Evolutionary conservation across 2,329 filamentous ascomycete genomes (phyloP).

Genomic region (Stachybotrys elegans): DNA sequence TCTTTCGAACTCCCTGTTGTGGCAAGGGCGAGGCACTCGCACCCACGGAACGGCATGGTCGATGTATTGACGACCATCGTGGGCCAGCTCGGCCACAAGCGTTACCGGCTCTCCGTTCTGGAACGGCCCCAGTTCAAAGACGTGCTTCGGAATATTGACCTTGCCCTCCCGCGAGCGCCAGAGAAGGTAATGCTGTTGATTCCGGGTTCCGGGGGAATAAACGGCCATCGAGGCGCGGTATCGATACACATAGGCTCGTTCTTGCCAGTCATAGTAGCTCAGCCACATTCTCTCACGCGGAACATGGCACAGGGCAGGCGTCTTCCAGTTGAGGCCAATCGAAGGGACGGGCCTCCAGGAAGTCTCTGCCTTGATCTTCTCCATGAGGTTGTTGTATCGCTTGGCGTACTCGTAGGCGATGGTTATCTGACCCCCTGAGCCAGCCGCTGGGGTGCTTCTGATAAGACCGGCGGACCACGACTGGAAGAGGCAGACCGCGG

Average conservation of each 20-base stretch:
- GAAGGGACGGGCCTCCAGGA: neutral
- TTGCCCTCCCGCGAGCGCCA: neutral
- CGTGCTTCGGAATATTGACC: neutral
- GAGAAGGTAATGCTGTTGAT: neutral
- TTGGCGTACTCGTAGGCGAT: neutral
- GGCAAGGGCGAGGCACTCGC: neutral
- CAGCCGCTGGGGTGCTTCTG: neutral
- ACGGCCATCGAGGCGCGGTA: neutral
- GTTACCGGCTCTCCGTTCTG: neutral
- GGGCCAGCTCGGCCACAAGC: neutral
- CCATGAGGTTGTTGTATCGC: neutral
- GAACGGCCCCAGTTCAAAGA: neutral
- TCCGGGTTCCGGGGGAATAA: neutral
- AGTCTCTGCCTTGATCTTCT: neutral
- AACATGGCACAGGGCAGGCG: neutral
- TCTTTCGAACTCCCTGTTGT: neutral
- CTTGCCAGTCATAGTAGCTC: neutral
- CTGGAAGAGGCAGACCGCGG: neutral
- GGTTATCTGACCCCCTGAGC: neutral
- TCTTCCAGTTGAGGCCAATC: neutral
- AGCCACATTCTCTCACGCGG: neutral
- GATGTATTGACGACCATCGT: neutral
- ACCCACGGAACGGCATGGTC: neutral
- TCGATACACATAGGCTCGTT: neutral
- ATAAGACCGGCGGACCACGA: neutral